A percentile compares a stretch with the other conserved stretches of the same genome.
Evolutionary conservation across 2,329 filamentous ascomycete species (phyloP).

Genomic region (Monosporascus sp.): DNA sequence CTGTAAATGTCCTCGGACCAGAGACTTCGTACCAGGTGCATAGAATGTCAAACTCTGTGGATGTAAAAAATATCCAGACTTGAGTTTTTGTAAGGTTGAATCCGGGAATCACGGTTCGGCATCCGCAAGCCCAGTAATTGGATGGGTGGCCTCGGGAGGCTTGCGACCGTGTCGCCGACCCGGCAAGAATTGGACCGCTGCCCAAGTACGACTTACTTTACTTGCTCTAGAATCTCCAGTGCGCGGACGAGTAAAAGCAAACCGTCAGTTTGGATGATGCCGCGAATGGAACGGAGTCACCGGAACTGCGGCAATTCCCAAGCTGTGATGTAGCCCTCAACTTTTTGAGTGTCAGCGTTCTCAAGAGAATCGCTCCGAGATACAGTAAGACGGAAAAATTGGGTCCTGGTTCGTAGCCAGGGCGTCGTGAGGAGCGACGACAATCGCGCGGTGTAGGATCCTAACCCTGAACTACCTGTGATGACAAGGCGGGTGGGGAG

Average conservation of each 20-base stretch:
- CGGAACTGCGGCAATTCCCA: background rate
- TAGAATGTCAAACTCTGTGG: conserved; percentile 13
- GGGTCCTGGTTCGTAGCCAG: background rate
- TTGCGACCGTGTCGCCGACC: background rate
- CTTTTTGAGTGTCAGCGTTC: background rate
- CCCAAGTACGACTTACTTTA: background rate
- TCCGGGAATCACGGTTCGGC: background rate
- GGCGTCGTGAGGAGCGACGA: background rate
- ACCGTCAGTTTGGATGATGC: background rate
- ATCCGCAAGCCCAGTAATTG: background rate
- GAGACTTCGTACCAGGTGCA: conserved; percentile 19
- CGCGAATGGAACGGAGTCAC: background rate
- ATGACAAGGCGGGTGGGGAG: background rate
- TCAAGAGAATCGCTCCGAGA: background rate
- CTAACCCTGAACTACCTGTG: background rate
- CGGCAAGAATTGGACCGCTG: too few species aligned
- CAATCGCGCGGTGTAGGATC: background rate
- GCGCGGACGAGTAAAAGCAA: background rate
- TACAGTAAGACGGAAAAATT: background rate
- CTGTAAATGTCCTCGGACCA: conserved; percentile 23
- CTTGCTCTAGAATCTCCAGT: background rate
- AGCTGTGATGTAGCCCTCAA: background rate
- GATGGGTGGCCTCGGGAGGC: background rate
- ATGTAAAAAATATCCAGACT: background rate
- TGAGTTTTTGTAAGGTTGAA: conserved; percentile 2